Evolutionary conservation across 768 basidiomycete species (phyloP), one percentile per base, ranked within the genome.

Genomic region (Rhodotorula babjevae): DNA sequence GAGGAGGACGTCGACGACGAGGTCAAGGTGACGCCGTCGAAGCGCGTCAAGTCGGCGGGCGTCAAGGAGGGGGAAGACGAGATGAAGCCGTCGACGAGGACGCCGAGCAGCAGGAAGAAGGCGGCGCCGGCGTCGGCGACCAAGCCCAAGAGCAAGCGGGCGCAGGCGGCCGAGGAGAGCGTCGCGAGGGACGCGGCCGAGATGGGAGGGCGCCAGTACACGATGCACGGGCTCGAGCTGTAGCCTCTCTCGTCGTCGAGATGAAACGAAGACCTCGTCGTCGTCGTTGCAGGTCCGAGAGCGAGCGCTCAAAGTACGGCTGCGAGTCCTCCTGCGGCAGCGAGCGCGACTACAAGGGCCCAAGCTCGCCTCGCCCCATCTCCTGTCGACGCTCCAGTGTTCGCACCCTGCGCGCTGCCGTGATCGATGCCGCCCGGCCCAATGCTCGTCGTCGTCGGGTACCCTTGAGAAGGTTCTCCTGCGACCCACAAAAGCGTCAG

Each of bases 181-280:
- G 71, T 68, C 44, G 58, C 64, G 40, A 50, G 71, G 14, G 67
- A 72, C 63, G 71, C 65, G 47, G 67, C 71, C 3, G 71, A 72
- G 59, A 68, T 68, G 71, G 52, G 63, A 53, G 71, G 71, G 12
- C 50, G 55, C 19, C 31, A 5, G 12, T 68, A 40, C 40, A 21
- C 36, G 16, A 72, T 72, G 71, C 71, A 72, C 23, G 71, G 71
- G 27, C 2, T 72, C 12, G 67, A 68, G 8, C 67, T 49, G 12
- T 72, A 58, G 55, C 6, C 2, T 15, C 2, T 29, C 7, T 8
- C 15, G n/a, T 15, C 14, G 29, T 29, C 27, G 8, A 6, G 3
- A 5, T 4, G 12, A 3, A 55, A 2, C n/a, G 53, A 4, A 29
- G 9, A 29, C 8, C 53, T n/a, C n/a, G 5, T 36, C 36, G 36